Evolutionary conservation across 305 asterid genomes (phyloP).

Genomic region (Lippia alba): DNA sequence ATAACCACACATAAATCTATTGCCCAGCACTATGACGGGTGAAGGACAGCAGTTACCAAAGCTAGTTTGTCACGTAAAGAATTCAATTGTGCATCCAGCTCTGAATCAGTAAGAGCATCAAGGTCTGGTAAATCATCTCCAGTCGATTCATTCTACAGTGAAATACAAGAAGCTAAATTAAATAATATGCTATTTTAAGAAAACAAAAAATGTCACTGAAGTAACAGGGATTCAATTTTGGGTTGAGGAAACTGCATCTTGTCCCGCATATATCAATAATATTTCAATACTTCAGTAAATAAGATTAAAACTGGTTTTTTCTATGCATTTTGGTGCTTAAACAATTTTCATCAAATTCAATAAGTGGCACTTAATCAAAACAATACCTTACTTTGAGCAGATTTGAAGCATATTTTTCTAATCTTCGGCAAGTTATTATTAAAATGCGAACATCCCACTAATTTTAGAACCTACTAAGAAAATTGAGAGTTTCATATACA

Average conservation of each 20-base stretch:
- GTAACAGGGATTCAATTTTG: no score
- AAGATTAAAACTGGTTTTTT: neutral
- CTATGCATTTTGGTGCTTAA: neutral
- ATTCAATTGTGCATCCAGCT: conserved; percentile 48
- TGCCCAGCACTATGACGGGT: conserved; percentile 9
- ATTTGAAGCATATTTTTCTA: neutral
- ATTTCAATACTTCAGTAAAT: neutral
- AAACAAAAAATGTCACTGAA: no score
- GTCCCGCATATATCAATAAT: neutral
- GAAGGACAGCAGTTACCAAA: conserved; percentile 38
- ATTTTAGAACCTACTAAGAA: no score
- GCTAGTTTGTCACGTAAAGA: conserved; percentile 48
- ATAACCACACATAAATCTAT: neutral
- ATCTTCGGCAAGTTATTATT: neutral
- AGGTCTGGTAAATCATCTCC: conserved; percentile 45
- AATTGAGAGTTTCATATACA: neutral
- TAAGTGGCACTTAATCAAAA: neutral
- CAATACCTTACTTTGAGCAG: neutral
- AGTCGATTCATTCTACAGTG: conserved; percentile 43
- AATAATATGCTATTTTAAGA: neutral
- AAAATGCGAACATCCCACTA: neutral
- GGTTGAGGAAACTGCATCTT: neutral
- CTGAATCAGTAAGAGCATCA: conserved; percentile 45
- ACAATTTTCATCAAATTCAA: neutral
- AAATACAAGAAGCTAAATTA: conserved; percentile 15